Evolutionary conservation across 768 basidiomycete genomes (phyloP).

Genomic region (Psilocybe subaeruginosa): DNA sequence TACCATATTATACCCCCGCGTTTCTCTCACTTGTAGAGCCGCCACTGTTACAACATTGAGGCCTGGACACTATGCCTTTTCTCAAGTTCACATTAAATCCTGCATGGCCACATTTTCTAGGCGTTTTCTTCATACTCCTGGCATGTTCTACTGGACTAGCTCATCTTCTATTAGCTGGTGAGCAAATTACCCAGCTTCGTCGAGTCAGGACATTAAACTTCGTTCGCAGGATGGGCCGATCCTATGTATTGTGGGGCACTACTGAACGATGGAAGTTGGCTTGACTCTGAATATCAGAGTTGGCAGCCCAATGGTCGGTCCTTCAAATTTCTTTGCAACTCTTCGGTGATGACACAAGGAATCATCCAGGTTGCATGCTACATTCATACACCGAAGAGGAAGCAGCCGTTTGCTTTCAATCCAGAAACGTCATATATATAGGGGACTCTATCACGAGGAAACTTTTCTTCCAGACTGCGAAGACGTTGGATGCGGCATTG

Average conservation of each 20-base stretch:
- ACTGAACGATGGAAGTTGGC: conserved; percentile 75
- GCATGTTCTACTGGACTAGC: conserved; percentile 47
- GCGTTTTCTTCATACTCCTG: conserved; percentile 38
- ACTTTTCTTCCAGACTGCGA: conserved; percentile 76
- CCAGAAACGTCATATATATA: conserved; percentile 69
- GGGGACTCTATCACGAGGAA: conserved; percentile 86
- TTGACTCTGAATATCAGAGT: conserved; percentile 63
- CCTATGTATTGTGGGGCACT: conserved; percentile 74
- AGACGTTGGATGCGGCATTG: conserved; percentile 58
- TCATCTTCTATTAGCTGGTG: conserved; percentile 48
- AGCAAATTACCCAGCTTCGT: background rate
- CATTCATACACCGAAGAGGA: conserved; percentile 62
- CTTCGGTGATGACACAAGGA: conserved; percentile 1
- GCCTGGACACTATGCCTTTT: conserved; percentile 19
- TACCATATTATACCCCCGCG: background rate
- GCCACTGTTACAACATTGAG: background rate
- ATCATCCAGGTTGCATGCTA: conserved; percentile 74
- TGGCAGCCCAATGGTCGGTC: conserved; percentile 89
- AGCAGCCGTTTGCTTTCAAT: conserved; percentile 54
- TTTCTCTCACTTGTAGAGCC: background rate
- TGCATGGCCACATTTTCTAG: conserved; percentile 55
- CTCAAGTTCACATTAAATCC: conserved; percentile 36
- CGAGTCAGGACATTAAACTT: background rate
- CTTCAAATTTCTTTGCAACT: background rate
- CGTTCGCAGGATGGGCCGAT: conserved; percentile 66